Evolutionary conservation across 495 filamentous ascomycete genomes (phyloP).

Genomic region (Aspergillus egyptiacus): DNA sequence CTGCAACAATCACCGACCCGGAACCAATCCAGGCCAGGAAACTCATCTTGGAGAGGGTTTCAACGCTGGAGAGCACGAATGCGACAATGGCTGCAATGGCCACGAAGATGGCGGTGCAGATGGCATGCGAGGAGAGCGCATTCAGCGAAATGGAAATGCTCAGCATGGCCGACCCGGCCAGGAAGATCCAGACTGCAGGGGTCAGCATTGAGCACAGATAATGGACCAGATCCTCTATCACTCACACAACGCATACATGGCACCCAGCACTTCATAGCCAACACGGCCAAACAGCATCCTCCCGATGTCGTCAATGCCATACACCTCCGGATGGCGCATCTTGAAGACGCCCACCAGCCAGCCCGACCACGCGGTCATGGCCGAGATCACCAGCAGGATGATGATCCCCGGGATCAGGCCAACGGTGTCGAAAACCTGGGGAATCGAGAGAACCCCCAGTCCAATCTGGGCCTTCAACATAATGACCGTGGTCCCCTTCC

Average conservation of each 20-base stretch:
- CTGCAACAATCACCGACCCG: constrained; percentile 21
- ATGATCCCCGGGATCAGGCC: constrained; percentile 50
- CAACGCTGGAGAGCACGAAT: constrained; percentile 29
- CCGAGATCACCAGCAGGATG: constrained; percentile 45
- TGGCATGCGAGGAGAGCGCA: constrained; percentile 53
- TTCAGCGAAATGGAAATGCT: constrained; percentile 59
- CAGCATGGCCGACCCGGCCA: background rate
- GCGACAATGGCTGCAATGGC: constrained; percentile 27
- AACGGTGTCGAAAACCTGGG: constrained; percentile 41
- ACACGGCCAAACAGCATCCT: constrained; percentile 52
- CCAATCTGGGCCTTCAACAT: constrained; percentile 1
- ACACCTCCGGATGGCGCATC: constrained; percentile 54
- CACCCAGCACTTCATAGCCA: constrained; percentile 54
- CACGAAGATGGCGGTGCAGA: constrained; percentile 51
- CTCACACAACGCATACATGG: constrained; percentile 37
- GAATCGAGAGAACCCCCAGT: constrained; percentile 7
- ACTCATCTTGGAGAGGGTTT: constrained; percentile 32
- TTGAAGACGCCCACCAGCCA: constrained; percentile 67
- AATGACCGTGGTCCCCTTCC: background rate
- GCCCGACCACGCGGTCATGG: constrained; percentile 61
- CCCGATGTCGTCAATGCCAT: constrained; percentile 61
- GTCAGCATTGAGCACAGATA: background rate
- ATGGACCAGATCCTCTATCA: background rate
- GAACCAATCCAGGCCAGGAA: constrained; percentile 38
- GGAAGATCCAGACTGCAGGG: background rate